Evolutionary conservation across 1,284 basidiomycete genomes (phyloP).

Genomic region (Fomitopsis betulina): DNA sequence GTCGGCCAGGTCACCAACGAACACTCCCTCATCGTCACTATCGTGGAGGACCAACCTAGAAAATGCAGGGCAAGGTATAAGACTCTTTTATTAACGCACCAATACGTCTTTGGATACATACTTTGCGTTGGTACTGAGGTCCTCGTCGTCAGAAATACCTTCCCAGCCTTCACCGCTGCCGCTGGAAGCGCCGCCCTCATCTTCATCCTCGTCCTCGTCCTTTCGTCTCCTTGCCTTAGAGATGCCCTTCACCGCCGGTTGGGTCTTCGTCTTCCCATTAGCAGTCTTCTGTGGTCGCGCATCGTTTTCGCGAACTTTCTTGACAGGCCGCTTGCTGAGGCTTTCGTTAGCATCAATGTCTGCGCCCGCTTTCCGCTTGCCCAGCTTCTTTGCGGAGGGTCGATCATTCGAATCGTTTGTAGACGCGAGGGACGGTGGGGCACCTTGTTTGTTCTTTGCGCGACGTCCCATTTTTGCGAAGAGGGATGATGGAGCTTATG

Average conservation of each 20-base stretch:
- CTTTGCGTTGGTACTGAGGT: slow-evolving; percentile 40
- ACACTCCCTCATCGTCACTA: slow-evolving; percentile 45
- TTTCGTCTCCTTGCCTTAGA: slow-evolving; percentile 27
- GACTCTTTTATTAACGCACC: neutral
- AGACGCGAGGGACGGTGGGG: slow-evolving; percentile 60
- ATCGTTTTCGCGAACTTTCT: slow-evolving; percentile 49
- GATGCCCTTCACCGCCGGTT: slow-evolving; percentile 12
- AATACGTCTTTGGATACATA: slow-evolving; percentile 18
- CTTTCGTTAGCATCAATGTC: slow-evolving; percentile 36
- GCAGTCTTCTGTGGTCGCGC: slow-evolving; percentile 11
- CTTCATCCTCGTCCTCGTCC: slow-evolving; percentile 23
- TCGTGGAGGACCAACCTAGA: slow-evolving; percentile 44
- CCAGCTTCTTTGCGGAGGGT: slow-evolving; percentile 51
- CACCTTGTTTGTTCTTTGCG: slow-evolving; percentile 86
- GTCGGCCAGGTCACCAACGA: slow-evolving; percentile 44
- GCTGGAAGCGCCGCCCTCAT: slow-evolving; percentile 18
- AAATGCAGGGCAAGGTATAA: neutral
- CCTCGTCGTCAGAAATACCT: slow-evolving; percentile 47
- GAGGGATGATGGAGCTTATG: neutral
- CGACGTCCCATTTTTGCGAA: slow-evolving; percentile 74
- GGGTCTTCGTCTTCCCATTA: slow-evolving; percentile 17
- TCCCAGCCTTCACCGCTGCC: slow-evolving; percentile 55
- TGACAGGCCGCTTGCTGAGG: slow-evolving; percentile 42
- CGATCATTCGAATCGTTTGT: slow-evolving; percentile 24
- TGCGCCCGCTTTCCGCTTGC: slow-evolving; percentile 67